Evolutionary conservation across 2,329 filamentous ascomycete genomes (phyloP).

Genomic region (Ceratocystis harringtonii): DNA sequence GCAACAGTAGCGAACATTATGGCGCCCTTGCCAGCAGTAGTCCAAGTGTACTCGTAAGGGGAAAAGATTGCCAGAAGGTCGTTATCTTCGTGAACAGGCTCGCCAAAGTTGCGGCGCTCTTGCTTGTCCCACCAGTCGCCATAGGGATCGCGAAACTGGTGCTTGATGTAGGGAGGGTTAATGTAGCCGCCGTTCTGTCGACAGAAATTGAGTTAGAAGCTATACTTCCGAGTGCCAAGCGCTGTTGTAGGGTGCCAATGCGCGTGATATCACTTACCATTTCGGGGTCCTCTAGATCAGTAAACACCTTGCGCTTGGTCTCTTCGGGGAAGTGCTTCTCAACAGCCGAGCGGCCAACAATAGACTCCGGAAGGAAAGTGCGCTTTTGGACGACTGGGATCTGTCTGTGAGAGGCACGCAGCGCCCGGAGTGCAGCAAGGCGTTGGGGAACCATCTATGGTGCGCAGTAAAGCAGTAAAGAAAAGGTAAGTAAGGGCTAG

Average conservation of each 20-base stretch:
- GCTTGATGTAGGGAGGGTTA: conserved; percentile 67
- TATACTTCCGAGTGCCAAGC: too few species aligned
- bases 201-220: conserved; percentile 14
- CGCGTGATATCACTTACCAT: conserved; percentile 37
- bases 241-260: not conserved
- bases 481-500: not conserved
- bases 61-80: conserved; percentile 84
- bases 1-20: conserved; percentile 56
- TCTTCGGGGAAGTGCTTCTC: conserved; percentile 38
- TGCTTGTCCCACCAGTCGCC: conserved; percentile 95
- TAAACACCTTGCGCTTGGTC: conserved; percentile 27
- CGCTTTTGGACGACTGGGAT: conserved; percentile 42
- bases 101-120: conserved; percentile 91
- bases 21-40: conserved; percentile 52
- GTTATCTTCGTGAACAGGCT: conserved; percentile 92
- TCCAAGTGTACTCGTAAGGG: conserved; percentile 76
- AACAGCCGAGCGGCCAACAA: conserved; percentile 32
- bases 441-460: conserved; percentile 20
- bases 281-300: conserved; percentile 48
- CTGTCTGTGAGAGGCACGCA: conserved; percentile 29
- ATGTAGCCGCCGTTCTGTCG: conserved; percentile 67
- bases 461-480: too few species aligned
- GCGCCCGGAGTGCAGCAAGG: conserved; percentile 22
- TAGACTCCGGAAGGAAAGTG: conserved; percentile 38
- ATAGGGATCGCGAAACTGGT: conserved; percentile 83